Percentiles rank a stretch among this genome's conserved stretches.
Evolutionary conservation across 2,329 filamentous ascomycete genomes (phyloP).

Genomic region (Cladosporium velox): DNA sequence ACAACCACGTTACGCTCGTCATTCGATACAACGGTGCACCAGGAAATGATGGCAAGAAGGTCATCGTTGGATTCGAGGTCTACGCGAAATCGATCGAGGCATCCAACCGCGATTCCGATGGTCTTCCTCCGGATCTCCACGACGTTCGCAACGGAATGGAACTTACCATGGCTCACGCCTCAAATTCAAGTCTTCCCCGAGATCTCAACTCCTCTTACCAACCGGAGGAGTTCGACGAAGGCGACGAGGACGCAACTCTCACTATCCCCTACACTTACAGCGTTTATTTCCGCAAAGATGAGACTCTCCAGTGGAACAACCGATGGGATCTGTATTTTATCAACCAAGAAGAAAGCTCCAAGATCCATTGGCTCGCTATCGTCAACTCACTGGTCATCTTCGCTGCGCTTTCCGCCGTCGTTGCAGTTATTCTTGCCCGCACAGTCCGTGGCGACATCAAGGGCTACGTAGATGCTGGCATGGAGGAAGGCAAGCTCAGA

Average conservation of each 20-base stretch:
- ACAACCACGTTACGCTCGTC: conserved; percentile 87
- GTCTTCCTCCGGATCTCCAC: conserved; percentile 69
- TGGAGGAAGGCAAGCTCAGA: conserved; percentile 67
- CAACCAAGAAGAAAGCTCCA: conserved; percentile 78
- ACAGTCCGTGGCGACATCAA: conserved; percentile 80
- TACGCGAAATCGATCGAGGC: conserved; percentile 80
- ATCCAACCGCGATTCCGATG: conserved; percentile 60
- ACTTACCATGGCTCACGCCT: conserved; percentile 66
- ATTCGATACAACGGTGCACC: conserved; percentile 74
- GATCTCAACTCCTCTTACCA: conserved; percentile 64
- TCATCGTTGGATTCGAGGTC: conserved; percentile 86
- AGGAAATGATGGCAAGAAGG: conserved; percentile 70
- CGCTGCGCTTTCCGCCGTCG: conserved; percentile 73
- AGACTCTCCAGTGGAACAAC: conserved; percentile 76
- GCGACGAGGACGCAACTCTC: conserved; percentile 65
- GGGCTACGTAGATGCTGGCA: conserved; percentile 64
- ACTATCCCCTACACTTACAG: conserved; percentile 85
- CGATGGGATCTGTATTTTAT: conserved; percentile 90
- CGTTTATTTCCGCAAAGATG: conserved; percentile 84
- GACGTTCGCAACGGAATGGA: conserved; percentile 66
- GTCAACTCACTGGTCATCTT: conserved; percentile 85
- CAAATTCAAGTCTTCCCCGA: conserved; percentile 47
- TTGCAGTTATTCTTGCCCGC: conserved; percentile 77
- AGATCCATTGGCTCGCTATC: conserved; percentile 86
- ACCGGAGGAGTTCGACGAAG: conserved; percentile 54